Base-by-base conservation (phyloP, 805 yeast species). In the Metschnikowia arizonensis region DNA sequence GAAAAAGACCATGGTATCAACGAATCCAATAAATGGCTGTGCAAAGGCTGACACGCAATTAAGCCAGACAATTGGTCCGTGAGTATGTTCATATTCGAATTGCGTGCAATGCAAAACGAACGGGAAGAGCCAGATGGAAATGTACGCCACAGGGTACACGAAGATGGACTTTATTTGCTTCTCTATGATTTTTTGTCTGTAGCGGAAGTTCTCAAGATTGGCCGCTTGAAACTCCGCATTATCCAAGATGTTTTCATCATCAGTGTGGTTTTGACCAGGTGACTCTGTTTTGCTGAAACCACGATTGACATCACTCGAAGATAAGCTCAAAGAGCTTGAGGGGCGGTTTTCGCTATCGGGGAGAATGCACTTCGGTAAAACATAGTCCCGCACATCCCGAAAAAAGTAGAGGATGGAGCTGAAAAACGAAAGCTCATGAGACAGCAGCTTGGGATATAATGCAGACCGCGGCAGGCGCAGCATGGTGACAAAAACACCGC, bases 91-190 rank as follows among this genome's bases (percentile, higher is more conserved):
- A 53, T 73, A 67, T 31, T 70, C 67, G 53, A 75, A 68, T 56
- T 77, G 81, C 8, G 87, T 72, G 45, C 80, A 71, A 55, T 84
- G 85, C 29, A 79, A 70, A 4, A 83, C 75, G 49, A 87, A 77
- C 1, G 97, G 97, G 52, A 85, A 82, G 17, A 83, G 58, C 97
- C 97, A 89, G 38, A 88, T 64, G 23, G 85, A 71, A 47, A 88
- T 72, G 62, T 88, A 89, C 2, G 95, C 84, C 33, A 84, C 66
- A 3, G 97, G 97, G 60, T 89, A 89, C 37, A 89, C 73, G 63
- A 89, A 88, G 39, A 89, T 83, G 26, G 83, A 74, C 56, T 81
- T 81, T 76, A 87, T 81, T 65, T 89, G 96, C 46, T 81, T 80
- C 59, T 83, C 81, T 41, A 89, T 85, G 50, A 77, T 75, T 24